Percentiles rank a stretch among this genome's conserved stretches.
These are phyloP conservation scores for Nicotiana tabacum DNA, from an alignment of 257 asterid genomes.

Conservation along the genomic window DNA sequence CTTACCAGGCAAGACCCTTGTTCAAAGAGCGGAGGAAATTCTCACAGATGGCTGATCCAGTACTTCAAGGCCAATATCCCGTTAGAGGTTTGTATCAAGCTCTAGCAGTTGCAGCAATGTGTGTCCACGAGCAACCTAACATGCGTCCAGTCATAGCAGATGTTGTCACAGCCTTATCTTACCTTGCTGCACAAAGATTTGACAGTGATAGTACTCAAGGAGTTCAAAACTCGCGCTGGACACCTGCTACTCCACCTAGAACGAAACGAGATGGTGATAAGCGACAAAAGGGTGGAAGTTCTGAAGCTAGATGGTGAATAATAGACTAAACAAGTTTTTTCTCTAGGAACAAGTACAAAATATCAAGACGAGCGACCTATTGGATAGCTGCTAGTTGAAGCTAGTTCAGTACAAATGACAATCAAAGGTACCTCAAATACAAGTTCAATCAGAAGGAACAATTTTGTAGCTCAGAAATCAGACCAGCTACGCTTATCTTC, in stretches of 20 bases:
- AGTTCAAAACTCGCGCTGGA: conserved; percentile 34
- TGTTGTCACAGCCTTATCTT: conserved; percentile 76
- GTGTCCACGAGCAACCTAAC: conserved; percentile 75
- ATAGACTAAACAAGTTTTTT: background rate
- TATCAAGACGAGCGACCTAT: background rate
- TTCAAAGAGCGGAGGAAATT: conserved; percentile 71
- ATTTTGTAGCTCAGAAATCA: background rate
- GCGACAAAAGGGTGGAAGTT: conserved; percentile 22
- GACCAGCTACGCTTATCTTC: background rate
- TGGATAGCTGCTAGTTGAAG: background rate
- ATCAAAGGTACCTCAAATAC: background rate
- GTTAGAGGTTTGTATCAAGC: conserved; percentile 72
- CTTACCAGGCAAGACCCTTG: conserved; percentile 64
- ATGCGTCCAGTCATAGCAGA: conserved; percentile 74
- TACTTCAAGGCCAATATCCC: conserved; percentile 72
- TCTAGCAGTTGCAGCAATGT: conserved; percentile 82
- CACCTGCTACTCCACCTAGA: conserved; percentile 56
- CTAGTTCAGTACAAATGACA: background rate
- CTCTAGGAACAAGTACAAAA: conserved; percentile 12
- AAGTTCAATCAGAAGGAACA: background rate
- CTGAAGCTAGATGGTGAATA: background rate
- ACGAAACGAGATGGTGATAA: conserved; percentile 36
- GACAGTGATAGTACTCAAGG: conserved; percentile 29
- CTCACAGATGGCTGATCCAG: conserved; percentile 68
- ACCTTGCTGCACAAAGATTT: conserved; percentile 63